Percentiles rank a stretch among this genome's conserved stretches.
Conservation (phyloP, 2,329 filamentous ascomycete species). For the Microascus cirrosus region DNA sequence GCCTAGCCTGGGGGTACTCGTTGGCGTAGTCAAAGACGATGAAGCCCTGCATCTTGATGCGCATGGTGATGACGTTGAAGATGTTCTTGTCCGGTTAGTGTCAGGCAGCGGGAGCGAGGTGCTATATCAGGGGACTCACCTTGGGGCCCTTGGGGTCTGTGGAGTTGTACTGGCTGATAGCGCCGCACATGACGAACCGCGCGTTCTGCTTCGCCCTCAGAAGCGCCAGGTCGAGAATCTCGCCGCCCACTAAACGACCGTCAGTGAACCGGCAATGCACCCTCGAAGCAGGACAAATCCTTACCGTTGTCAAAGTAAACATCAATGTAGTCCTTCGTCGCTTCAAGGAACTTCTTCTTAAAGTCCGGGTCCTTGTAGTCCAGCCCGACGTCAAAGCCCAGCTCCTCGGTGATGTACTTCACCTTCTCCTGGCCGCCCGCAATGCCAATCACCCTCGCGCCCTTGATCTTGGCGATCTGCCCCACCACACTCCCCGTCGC, state of each 20-base stretch:
- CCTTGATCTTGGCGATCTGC: constrained; percentile 68
- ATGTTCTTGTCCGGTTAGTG: constrained; percentile 24
- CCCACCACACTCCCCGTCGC: constrained; percentile 67
- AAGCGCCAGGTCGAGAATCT: constrained; percentile 57
- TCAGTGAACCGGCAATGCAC: not conserved
- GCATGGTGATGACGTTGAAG: constrained; percentile 38
- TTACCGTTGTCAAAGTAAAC: constrained; percentile 60
- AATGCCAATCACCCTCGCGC: constrained; percentile 49
- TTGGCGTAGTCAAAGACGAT: constrained; percentile 58
- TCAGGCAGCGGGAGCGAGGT: not conserved
- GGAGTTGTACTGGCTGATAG: constrained; percentile 59
- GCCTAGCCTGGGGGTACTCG: constrained; percentile 44
- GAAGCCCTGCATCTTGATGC: constrained; percentile 58
- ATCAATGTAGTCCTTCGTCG: constrained; percentile 49
- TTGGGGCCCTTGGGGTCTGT: constrained; percentile 42
- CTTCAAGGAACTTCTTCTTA: constrained; percentile 44
- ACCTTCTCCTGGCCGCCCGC: constrained; percentile 59
- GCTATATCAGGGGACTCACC: constrained; percentile 14
- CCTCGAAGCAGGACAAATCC: constrained; percentile 3
- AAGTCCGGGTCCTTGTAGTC: constrained; percentile 61
- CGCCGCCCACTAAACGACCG: constrained; percentile 42
- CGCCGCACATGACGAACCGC: constrained; percentile 61
- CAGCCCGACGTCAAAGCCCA: constrained; percentile 56
- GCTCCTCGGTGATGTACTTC: constrained; percentile 48
- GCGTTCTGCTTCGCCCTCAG: constrained; percentile 48